phyloP scores from a whole-genome alignment of 2,329 filamentous ascomycete species.

The Teratosphaeria zuluensis region DNA sequence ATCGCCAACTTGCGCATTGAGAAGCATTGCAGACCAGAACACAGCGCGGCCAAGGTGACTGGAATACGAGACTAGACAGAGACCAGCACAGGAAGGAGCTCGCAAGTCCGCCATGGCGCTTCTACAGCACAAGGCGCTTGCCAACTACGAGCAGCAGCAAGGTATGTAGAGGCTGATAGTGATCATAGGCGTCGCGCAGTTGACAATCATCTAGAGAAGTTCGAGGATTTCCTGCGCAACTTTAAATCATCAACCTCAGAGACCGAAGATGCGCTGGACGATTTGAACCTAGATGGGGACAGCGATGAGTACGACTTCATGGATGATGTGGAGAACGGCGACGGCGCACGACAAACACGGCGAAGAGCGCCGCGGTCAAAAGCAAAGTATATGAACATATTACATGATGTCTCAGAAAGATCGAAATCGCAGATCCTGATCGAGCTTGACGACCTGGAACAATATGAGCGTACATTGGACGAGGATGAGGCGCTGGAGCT shows the following conservation, averaged over 20 bases:
- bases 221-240: conserved; percentile 76
- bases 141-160: conserved; percentile 83
- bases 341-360: conserved; percentile 21
- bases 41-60: not conserved
- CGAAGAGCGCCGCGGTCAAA: conserved; percentile 42
- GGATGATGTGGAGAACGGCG: conserved; percentile 56
- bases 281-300: conserved; percentile 79
- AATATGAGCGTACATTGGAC: conserved; percentile 68
- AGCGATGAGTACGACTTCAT: conserved; percentile 91
- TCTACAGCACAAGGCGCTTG: conserved; percentile 64
- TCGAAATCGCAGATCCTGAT: conserved; percentile 67
- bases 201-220: conserved; percentile 51
- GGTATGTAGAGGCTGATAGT: conserved; percentile 41
- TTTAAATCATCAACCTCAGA: conserved; percentile 75
- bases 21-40: not conserved
- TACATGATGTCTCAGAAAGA: conserved; percentile 81
- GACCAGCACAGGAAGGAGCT: not conserved
- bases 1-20: not conserved
- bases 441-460: conserved; percentile 76
- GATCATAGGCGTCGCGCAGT: conserved; percentile 3
- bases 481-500: conserved; percentile 43
- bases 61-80: not conserved
- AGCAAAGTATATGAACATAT: conserved; percentile 77
- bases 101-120: conserved; percentile 61
- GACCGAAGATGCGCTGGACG: conserved; percentile 71